A percentile compares a stretch with the other conserved stretches of the same genome.
Evolutionary conservation across 2,329 filamentous ascomycete species (phyloP).

Genomic region (Ramularia endophylla): DNA sequence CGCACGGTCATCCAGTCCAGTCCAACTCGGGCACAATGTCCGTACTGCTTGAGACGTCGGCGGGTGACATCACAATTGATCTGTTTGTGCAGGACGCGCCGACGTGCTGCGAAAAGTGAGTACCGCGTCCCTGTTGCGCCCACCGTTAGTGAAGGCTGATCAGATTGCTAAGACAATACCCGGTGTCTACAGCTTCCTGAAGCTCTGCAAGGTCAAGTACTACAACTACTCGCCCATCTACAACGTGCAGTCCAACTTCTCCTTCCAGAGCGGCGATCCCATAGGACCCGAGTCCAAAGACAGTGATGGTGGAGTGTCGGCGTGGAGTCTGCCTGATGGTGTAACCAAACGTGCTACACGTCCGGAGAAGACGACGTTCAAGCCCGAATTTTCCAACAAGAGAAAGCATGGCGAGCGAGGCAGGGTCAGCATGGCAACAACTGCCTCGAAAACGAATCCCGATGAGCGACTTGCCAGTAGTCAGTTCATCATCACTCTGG

Average conservation of each 20-base stretch:
- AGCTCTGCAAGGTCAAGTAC: slow-evolving; percentile 98
- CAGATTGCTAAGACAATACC: slow-evolving; percentile 47
- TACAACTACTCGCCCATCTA: slow-evolving; percentile 96
- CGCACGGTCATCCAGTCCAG: no score
- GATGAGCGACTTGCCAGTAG: slow-evolving; percentile 79
- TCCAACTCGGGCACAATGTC: slow-evolving; percentile 58
- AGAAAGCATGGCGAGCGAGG: slow-evolving; percentile 84
- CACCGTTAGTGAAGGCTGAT: slow-evolving; percentile 45
- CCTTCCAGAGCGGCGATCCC: slow-evolving; percentile 92
- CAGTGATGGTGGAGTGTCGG: slow-evolving; percentile 87
- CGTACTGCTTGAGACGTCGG: slow-evolving; percentile 85
- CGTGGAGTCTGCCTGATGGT: slow-evolving; percentile 76
- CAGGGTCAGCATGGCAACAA: slow-evolving; percentile 97
- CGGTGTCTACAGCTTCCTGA: slow-evolving; percentile 67
- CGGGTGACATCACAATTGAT: slow-evolving; percentile 92
- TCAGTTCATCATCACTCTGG: slow-evolving; percentile 90
- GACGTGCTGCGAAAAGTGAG: slow-evolving; percentile 91
- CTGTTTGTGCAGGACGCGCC: slow-evolving; percentile 83
- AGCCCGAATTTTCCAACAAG: slow-evolving; percentile 77
- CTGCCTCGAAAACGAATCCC: slow-evolving; percentile 65
- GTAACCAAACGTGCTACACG: slow-evolving; percentile 58
- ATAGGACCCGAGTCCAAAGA: slow-evolving; percentile 76
- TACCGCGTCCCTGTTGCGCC: slow-evolving; percentile 23
- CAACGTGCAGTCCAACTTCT: slow-evolving; percentile 89
- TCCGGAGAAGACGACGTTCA: slow-evolving; percentile 48